Evolutionary conservation across 345 rosid genomes (phyloP), one percentile per base, ranked within the genome.

Genomic region (Draba incana): DNA sequence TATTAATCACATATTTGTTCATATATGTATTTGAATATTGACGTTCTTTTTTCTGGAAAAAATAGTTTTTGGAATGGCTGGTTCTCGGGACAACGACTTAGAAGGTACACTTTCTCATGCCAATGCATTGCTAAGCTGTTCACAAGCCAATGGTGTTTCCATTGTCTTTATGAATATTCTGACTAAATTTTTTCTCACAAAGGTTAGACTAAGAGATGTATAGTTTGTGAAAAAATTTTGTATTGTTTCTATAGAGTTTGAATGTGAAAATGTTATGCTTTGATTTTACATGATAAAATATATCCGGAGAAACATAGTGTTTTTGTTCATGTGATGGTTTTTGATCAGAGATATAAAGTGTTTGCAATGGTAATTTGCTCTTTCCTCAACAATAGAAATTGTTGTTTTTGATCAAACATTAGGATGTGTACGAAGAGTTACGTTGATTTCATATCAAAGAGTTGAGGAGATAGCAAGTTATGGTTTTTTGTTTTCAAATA

Each of bases 61-160:
- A 4, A 2, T 8, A 75, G 92, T 83, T 48, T 84, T 91, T 0
- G 97, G 90, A 72, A 76, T 69, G 38, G 77, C 79, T 20, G 87
- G 88, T 44, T 88, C 99, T 12, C 82, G 90, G 27, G 91, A 91
- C 79, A 91, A 89, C 14, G 97, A 91, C 69, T 74, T 89, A 78
- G 99, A 91, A 71, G 97, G 91, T 78, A 94, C 99, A n/a, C 90
- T 94, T 50, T 88, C 99, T 39, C 83, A 96, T 43, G 99, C 97
- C 10, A 85, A 91, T 65, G 83, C 90, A 4, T 94, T 97, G 99
- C 80, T 94, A 24, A 79, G 79, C 38, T 87, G 95, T 3, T 89
- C 97, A 59, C 96, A 89, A 74, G 83, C 82, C 31, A 78, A 85
- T 27, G 97, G 97, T 0, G 92, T 91, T 37, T 97, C 97, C 0